Conservation (phyloP, 2,329 filamentous ascomycete species). For the Fusarium continuum region DNA sequence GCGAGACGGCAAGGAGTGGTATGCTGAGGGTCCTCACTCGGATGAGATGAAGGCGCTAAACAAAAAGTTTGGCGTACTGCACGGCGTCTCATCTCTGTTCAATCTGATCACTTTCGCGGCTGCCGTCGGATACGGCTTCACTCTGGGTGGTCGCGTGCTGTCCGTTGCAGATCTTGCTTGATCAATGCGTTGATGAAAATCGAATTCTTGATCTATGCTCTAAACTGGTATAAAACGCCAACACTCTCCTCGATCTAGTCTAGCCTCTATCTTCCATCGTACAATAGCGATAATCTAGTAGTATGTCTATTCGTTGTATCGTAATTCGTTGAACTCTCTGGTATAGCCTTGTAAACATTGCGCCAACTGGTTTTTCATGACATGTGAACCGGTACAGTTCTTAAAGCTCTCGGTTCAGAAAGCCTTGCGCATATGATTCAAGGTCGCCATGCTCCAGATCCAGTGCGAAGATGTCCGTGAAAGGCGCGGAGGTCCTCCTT, state of each 20-base stretch:
- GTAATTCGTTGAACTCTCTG: conserved; percentile 36
- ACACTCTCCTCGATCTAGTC: conserved; percentile 4
- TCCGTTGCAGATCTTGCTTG: conserved; percentile 49
- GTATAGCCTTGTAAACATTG: conserved; percentile 36
- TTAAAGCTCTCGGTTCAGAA: background rate
- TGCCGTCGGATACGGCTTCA: conserved; percentile 79
- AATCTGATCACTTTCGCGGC: conserved; percentile 78
- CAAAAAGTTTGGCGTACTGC: conserved; percentile 79
- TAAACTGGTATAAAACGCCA: conserved; percentile 26
- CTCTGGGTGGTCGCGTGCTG: conserved; percentile 71
- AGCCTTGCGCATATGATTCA: background rate
- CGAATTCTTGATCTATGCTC: conserved; percentile 2
- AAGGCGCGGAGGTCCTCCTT: conserved; percentile 59
- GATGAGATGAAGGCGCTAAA: conserved; percentile 85
- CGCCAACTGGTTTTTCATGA: conserved; percentile 22
- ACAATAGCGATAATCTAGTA: conserved; percentile 9
- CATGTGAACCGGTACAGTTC: background rate
- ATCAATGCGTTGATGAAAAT: conserved; percentile 1
- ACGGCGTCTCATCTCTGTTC: conserved; percentile 81
- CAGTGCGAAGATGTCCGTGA: conserved; percentile 40
- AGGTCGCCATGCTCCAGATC: conserved; percentile 2
- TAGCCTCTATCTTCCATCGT: background rate
- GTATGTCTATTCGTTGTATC: conserved; percentile 35
- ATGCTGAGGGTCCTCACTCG: conserved; percentile 81
- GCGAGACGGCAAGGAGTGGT: conserved; percentile 87